Base-by-base conservation (phyloP, 495 filamentous ascomycete species). In the Hypoxylon trugodes region DNA sequence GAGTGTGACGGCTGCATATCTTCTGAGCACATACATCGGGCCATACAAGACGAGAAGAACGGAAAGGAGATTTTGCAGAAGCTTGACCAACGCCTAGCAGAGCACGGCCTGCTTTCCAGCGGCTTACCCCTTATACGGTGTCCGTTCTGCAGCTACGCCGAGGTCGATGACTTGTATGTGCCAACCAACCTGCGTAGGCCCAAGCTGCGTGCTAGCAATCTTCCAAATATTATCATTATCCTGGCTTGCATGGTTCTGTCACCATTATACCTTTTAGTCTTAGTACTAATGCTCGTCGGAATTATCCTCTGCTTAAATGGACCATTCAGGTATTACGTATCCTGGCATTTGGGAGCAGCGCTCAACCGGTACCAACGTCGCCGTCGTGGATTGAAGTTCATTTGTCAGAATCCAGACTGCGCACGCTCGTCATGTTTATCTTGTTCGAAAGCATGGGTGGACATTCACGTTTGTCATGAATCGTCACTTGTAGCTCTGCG, bases 131-230 rank as follows among this genome's bases (percentile, higher is more conserved):
- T 97, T 10, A 76, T 96, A 46, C 85, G 87, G 26, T 98, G 95
- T 68, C 93, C 93, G 0, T 97, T 94, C 68, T 98, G 95, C 80
- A 76, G 80, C 38, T 98, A 97, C 66, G 92, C 91, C 28, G 94
- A 98, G 76, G 82, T 89, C 10, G 91, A 96, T 71, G 89, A 95
- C 30, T 79, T 89, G 38, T 89, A 90, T 66, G 80, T 90, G 40
- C 86, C 86, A 10, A 74, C 76, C 13, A 63, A 67, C 51, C 65
- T 76, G 58, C 35, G 62, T 19, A 68, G 71, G 6, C 77, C 86
- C 65, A 85, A 79, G 61, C 63, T 87, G n/a, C 83, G 84, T 55
- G 57, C 68, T 8, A 66, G 71, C 59, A 76, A 74, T 40, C 25
- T 87, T 37, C 77, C 77, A 35, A 76, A 74, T 40, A 47, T 76